Evolutionary conservation across 805 yeast genomes (phyloP), one percentile per base, ranked within the genome.

Genomic region (Candida golubevii): DNA sequence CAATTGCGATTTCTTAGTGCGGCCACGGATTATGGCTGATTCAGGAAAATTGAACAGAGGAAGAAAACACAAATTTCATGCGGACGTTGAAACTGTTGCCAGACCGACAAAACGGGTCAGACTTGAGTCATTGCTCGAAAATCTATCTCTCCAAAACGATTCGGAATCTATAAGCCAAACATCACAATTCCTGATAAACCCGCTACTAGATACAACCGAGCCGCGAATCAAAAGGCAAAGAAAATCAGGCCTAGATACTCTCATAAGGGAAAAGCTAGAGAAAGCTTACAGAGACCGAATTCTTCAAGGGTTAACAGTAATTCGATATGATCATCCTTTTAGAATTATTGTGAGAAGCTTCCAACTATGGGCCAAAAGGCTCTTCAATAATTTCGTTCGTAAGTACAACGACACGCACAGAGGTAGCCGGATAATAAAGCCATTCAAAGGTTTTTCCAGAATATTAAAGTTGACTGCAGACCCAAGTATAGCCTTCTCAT

Each of bases 341-440:
- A 44, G 55, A 9, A 18, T 70, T 15, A 42, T 70, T 12, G 46
- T 55, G 3, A 53, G 50, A 27, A 58, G 55, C 33, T 68, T 67
- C 47, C 69, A 69, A 45, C 33, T 41, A 36, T 71, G 75, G 75
- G 54, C 60, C 9, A 39, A 63, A 11, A 50, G 68, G 33, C 51
- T 71, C 41, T 69, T 70, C 53, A 69, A 68, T 49, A 39, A 55
- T 23, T 71, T 68, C 49, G 50, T 66, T 6, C 48, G 49, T 33
- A 56, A 59, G 37, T 69, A 61, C 45, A 67, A 66, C 47, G 41
- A 37, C 28, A 44, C 45, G 13, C 31, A 33, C 18, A 46, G 54
- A 28, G 36, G 33, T 4, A 15, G 14, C 7, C 35, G 41, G 8
- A 42, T 48, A 14, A 48, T 55, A 12, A 51, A 53, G 28, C 52